These are phyloP conservation scores for Penicillium sp. DNA, from an alignment of 2,329 filamentous ascomycete genomes.

Conservation along the genomic window DNA sequence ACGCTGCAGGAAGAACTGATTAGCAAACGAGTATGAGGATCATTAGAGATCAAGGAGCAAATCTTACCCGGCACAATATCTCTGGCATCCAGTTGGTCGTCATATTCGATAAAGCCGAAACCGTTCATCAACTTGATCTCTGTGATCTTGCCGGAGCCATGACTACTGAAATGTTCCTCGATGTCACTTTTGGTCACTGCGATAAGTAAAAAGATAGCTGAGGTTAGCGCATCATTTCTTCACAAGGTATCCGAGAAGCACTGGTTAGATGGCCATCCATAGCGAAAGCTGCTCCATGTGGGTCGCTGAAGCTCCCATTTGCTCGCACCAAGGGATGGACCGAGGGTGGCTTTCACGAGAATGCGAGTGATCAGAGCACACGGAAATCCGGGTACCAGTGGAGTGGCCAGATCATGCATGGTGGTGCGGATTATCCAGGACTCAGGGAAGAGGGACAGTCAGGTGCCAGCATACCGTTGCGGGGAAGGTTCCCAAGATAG, in stretches of 20 bases:
- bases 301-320: constrained; percentile 1
- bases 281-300: constrained; percentile 1
- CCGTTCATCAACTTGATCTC: constrained; percentile 99
- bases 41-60: constrained; percentile 11
- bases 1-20: constrained; percentile 45
- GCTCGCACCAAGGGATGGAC: not conserved
- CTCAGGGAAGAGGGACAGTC: constrained; percentile 21
- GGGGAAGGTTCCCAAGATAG: constrained; percentile 96
- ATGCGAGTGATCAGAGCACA: not conserved
- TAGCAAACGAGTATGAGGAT: constrained; percentile 19
- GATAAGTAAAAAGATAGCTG: constrained; percentile 1
- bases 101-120: constrained; percentile 99
- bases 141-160: constrained; percentile 95
- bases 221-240: not conserved
- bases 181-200: constrained; percentile 95
- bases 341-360: not conserved
- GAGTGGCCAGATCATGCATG: constrained; percentile 15
- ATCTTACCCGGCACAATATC: constrained; percentile 93
- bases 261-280: not conserved
- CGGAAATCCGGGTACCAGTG: not conserved
- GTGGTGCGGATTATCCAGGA: constrained; percentile 4
- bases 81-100: constrained; percentile 95
- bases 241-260: not conserved
- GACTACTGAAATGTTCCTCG: constrained; percentile 89
- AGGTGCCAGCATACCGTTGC: constrained; percentile 70